Evolutionary conservation across 371 early-diverging fungal species (phyloP).

Genomic region (Lichtheimia ornata): DNA sequence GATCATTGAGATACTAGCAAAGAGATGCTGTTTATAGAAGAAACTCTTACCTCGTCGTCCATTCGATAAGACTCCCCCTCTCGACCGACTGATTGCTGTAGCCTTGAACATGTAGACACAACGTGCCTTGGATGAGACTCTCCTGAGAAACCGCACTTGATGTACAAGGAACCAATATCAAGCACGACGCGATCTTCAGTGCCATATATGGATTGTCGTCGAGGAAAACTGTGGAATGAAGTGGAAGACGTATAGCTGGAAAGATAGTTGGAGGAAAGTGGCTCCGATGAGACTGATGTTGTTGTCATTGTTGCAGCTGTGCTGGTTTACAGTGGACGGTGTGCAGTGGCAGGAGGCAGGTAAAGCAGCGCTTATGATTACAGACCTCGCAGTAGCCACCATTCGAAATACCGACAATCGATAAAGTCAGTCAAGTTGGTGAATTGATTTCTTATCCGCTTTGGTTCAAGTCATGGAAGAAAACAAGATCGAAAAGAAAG

Average conservation of each 20-base stretch:
- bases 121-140: constrained; percentile 80
- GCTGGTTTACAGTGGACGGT: too few species aligned
- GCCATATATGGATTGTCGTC: constrained; percentile 66
- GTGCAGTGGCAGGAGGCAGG: too few species aligned
- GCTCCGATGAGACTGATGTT: constrained; percentile 48
- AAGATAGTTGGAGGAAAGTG: constrained; percentile 38
- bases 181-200: constrained; percentile 87
- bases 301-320: constrained; percentile 33
- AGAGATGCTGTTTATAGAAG: not conserved
- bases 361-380: too few species aligned
- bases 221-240: constrained; percentile 46
- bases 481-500: constrained; percentile 51
- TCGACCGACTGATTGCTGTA: constrained; percentile 23
- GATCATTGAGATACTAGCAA: not conserved
- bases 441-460: too few species aligned
- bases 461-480: not conserved
- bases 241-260: constrained; percentile 37
- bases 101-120: constrained; percentile 54
- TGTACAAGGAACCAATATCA: constrained; percentile 81
- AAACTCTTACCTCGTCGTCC: constrained; percentile 36
- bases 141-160: constrained; percentile 89
- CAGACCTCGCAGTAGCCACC: too few species aligned
- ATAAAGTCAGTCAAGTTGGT: too few species aligned
- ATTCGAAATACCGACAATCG: too few species aligned
- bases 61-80: constrained; percentile 52